Evolutionary conservation across 768 basidiomycete genomes (phyloP), one percentile per base, ranked within the genome.

Genomic region (Rhizopogon roseolus): DNA sequence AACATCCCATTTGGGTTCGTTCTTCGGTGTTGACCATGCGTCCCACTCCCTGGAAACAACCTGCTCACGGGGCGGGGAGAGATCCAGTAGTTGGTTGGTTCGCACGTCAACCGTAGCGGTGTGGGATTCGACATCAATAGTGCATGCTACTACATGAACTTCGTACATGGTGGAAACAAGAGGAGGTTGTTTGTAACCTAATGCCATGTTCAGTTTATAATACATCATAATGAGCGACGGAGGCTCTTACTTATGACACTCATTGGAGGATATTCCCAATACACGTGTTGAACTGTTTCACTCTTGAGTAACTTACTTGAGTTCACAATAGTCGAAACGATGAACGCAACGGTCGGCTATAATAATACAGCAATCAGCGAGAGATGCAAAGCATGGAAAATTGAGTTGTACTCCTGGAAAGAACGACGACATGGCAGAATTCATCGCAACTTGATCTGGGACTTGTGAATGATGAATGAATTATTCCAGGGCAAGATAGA

Each of bases 111-210:
- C 14, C 1, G n/a, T 57, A 3, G 42, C 49, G 41, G n/a, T 11
- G 5, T 3, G 16, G 7, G 43, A 3, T 32, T 55, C 27, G 22
- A 57, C 19, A 13, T 17, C 11, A 7, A 62, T 5, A 10, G 36
- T 41, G 13, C 60, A 61, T 16, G 53, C 50, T 36, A 60, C 53
- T 14, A 61, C 10, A 41, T 58, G 53, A 5, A 50, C 9, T 3
- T 50, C 41, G 49, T 50, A 44, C 25, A 27, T 50, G 40, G 22
- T 8, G 28, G 36, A 4, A 59, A 16, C 37, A 6, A 8, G 40
- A 43, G 25, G 34, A 22, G 1, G 13, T 16, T 29, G 41, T 2
- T 5, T 16, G 28, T 46, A 50, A 17, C 13, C 36, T 13, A 36
- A 5, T 25, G 6, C 14, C 45, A n/a, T 49, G 8, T 3, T 52